Base-by-base conservation (phyloP, 2,329 filamentous ascomycete species). In the Penicillium sp. region DNA sequence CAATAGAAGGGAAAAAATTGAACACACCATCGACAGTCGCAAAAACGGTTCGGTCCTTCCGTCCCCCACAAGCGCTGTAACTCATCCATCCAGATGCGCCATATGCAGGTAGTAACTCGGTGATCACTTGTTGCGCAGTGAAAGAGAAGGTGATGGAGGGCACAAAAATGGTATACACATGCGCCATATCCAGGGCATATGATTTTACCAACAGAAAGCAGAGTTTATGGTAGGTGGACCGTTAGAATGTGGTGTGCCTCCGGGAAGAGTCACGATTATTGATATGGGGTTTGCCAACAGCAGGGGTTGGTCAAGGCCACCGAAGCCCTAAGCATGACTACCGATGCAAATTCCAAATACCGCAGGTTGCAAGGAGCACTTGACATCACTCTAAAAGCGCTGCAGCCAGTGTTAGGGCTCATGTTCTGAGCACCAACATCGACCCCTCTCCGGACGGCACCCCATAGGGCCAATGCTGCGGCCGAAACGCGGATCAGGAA, bases 151-250 rank as follows among this genome's bases (percentile, higher is more conserved):
- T 62, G 61, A 59, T 61, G 46, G 57, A 63, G 53, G 56, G 55
- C 52, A 59, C 38, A 43, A 48, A 60, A 59, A 38, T 49, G 35
- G 50, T 27, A 47, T 54, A 48, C 27, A 56, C 53, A 61, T 57
- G 56, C 42, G 54, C 54, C 51, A 61, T 60, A 56, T 51, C 57
- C 54, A 60, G 62, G 64, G 48, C 61, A 61, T 57, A 47, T 50
- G 49, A 42, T 50, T 55, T 56, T 57, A 54, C 63, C 69, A 69
- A 67, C 67, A 67, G 53, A 50, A 53, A 58, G 50, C 54, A 56
- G 56, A 50, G 63, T 68, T 67, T 65, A 67, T 64, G 66, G 65
- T 62, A 66, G 64, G 68, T 65, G 69, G 65, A 67, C 69, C 65
- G 67, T 66, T 54, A 61, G 51, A 60, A 60, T 58, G 61, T 59